phyloP scores from a whole-genome alignment of 495 filamentous ascomycete species.

The Antarctomyces pellizariae region DNA sequence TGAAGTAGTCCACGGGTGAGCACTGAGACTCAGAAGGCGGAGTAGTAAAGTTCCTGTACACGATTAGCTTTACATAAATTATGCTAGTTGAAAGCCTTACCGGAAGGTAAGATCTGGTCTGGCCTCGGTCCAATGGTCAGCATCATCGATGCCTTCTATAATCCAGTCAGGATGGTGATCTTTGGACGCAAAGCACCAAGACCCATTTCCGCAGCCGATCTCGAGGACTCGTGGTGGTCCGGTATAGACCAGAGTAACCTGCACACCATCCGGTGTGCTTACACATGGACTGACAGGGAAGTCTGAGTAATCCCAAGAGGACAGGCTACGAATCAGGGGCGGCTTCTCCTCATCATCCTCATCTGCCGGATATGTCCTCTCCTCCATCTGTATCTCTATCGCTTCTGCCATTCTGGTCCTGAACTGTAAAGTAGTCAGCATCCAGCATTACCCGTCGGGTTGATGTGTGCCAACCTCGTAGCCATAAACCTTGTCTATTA shows the following conservation, averaged over 20 bases:
- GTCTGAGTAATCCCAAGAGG: conserved; percentile 6
- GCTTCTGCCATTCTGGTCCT: conserved; percentile 5
- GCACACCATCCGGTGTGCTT: not conserved
- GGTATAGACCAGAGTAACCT: conserved; percentile 3
- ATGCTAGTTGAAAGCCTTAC: no score
- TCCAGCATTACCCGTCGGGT: not conserved
- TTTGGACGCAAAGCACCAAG: conserved; percentile 10
- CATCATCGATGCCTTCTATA: conserved; percentile 12
- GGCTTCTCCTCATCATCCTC: not conserved
- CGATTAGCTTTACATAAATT: no score
- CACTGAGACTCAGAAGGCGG: not conserved
- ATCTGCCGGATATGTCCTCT: not conserved
- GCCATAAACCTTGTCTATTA: conserved; percentile 8
- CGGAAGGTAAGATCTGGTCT: conserved; percentile 1
- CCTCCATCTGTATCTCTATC: conserved; percentile 5
- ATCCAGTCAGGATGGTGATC: conserved; percentile 10
- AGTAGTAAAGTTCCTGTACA: no score
- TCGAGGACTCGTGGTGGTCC: conserved; percentile 9
- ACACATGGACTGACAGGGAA: conserved; percentile 1
- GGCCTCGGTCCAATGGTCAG: conserved; percentile 8
- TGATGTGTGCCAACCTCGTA: conserved; percentile 6
- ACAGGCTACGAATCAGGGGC: conserved; percentile 2
- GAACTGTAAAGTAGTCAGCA: conserved; percentile 2
- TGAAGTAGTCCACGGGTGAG: conserved; percentile 6
- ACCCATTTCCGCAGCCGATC: conserved; percentile 10